Percentiles rank a stretch among this genome's conserved stretches.
These are phyloP conservation scores for Vanderwaltozyma verrucispora DNA, from an alignment of 805 yeast genomes.

Conservation along the genomic window DNA sequence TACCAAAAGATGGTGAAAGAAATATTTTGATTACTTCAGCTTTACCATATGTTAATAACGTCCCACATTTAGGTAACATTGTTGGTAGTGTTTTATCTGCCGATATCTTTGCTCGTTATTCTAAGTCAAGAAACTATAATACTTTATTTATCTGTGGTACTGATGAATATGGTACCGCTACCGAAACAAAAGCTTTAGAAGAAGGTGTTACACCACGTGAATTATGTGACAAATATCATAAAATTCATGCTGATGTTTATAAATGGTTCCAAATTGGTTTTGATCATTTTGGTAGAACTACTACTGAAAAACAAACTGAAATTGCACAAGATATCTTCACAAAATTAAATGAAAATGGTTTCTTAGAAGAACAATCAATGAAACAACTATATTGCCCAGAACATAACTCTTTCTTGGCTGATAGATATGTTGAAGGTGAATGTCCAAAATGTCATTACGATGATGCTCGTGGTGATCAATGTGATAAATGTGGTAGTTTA, in stretches of 20 bases:
- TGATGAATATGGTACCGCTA: constrained; percentile 98
- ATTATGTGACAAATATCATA: constrained; percentile 84
- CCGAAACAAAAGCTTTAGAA: constrained; percentile 95
- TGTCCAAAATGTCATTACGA: constrained; percentile 93
- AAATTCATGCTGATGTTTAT: constrained; percentile 79
- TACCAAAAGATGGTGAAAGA: constrained; percentile 63
- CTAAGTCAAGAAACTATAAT: constrained; percentile 81
- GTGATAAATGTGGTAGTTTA: constrained; percentile 90
- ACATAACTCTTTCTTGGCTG: constrained; percentile 89
- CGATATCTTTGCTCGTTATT: constrained; percentile 84
- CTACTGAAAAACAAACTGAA: constrained; percentile 83
- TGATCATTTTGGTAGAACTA: constrained; percentile 93
- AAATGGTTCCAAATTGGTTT: constrained; percentile 96
- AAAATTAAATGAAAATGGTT: constrained; percentile 66
- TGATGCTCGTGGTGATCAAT: constrained; percentile 99
- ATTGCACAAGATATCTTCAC: constrained; percentile 90
- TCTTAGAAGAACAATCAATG: constrained; percentile 75
- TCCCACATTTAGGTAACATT: constrained; percentile 96
- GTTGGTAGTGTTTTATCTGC: constrained; percentile 93
- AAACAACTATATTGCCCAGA: constrained; percentile 85
- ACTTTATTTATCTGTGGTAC: constrained; percentile 90
- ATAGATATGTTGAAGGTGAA: constrained; percentile 92
- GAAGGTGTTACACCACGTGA: constrained; percentile 83
- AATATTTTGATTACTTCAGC: constrained; percentile 92
- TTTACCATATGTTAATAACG: constrained; percentile 94